Evolutionary conservation across 768 basidiomycete species (phyloP), one percentile per base, ranked within the genome.

Genomic region (Leccinum disarticulatum): DNA sequence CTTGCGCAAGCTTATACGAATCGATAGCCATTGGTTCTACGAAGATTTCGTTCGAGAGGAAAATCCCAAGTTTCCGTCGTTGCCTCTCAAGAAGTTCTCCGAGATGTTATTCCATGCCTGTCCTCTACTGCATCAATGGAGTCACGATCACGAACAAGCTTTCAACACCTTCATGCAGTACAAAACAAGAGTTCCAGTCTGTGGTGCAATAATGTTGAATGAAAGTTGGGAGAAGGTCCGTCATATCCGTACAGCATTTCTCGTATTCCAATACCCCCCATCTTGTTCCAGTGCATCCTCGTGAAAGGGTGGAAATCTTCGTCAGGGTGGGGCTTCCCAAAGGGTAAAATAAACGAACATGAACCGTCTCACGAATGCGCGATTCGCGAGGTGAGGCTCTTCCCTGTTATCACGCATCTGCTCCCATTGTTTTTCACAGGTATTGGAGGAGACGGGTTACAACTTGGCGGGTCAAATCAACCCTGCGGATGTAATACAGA

Each of bases 251-350:
- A 55, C 55, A 57, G 19, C 25, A 15, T 54, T 47, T 60, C 50
- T 56, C 56, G 55, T 53, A 55, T 66, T 49, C 58, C 57, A 46
- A 61, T 58, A 3, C 46, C 46, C 33, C 41, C 19, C 22, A 58
- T 60, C 62, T 57, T 48, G 30, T 36, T 57, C 52, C 54, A 98
- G 95, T 95, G 93, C 69, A 81, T 99, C n/a, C 83, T 99, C 60
- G 97, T 99, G 59, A 95, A 97, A 75, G 97, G 97, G 7, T 98
- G 93, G 93, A 98, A 97, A 74, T 86, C 93, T 36, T 91, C 89
- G 19, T 91, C 97, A 2, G 93, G 94, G 7, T 99, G 97, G 97
- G 90, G 93, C n/a, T 99, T 98, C 74, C 97, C 97, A 7, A 92
- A 96, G 72, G 97, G 97, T n/a, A 99, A 99, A 77, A 98, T 98